phyloP scores from a whole-genome alignment of 768 basidiomycete species.

The Fomitopsis serialis region DNA sequence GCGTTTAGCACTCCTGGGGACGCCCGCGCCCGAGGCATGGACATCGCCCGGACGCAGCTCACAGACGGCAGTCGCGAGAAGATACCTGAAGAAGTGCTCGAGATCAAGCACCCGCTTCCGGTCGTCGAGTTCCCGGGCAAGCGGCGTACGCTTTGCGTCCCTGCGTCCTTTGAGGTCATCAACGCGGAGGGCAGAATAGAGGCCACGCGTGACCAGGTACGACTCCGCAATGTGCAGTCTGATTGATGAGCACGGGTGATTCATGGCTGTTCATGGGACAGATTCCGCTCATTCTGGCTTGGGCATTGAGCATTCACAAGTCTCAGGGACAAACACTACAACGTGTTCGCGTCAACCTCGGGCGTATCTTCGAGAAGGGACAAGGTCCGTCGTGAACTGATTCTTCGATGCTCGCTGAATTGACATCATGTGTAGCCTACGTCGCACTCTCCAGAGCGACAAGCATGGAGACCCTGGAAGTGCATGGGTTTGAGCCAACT shows the following conservation, averaged over 20 bases:
- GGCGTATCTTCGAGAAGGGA: slow-evolving; percentile 73
- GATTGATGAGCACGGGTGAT: background rate
- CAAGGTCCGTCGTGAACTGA: slow-evolving; percentile 43
- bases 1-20: slow-evolving; percentile 26
- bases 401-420: background rate
- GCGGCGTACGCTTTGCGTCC: slow-evolving; percentile 38
- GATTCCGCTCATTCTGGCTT: slow-evolving; percentile 67
- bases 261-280: slow-evolving; percentile 14
- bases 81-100: background rate
- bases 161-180: slow-evolving; percentile 58
- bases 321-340: slow-evolving; percentile 88
- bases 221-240: background rate
- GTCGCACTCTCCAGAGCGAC: slow-evolving; percentile 74
- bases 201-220: slow-evolving; percentile 55
- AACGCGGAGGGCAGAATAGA: slow-evolving; percentile 55
- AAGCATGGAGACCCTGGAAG: slow-evolving; percentile 54
- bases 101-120: slow-evolving; percentile 38
- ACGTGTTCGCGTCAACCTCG: slow-evolving; percentile 75
- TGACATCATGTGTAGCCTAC: slow-evolving; percentile 38
- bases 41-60: slow-evolving; percentile 19
- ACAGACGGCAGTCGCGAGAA: background rate
- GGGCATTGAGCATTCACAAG: slow-evolving; percentile 87
- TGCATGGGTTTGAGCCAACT: slow-evolving; percentile 54
- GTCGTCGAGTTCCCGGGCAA: slow-evolving; percentile 54
- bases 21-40: slow-evolving; percentile 31